These are phyloP conservation scores for Blastobotrys aristatus DNA, from an alignment of 1,139 yeast species.

Conservation along the genomic window DNA sequence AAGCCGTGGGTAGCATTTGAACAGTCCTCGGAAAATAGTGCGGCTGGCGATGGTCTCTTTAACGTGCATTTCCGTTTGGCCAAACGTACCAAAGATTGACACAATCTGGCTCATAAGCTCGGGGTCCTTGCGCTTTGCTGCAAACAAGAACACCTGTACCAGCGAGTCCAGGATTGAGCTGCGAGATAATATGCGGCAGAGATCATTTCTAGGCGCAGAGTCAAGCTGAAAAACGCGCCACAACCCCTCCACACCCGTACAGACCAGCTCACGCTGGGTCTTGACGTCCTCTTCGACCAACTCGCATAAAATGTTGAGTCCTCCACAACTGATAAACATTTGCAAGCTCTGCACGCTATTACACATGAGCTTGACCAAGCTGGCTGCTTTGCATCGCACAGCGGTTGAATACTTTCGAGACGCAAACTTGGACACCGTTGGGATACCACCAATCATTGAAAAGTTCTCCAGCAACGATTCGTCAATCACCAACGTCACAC, in stretches of 20 bases:
- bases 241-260: slow-evolving; percentile 44
- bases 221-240: slow-evolving; percentile 45
- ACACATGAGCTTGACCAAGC: slow-evolving; percentile 39
- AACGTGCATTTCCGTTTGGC: slow-evolving; percentile 35
- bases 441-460: slow-evolving; percentile 55
- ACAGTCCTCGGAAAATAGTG: slow-evolving; percentile 20
- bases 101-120: slow-evolving; percentile 22
- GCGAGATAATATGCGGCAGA: slow-evolving; percentile 44
- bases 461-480: slow-evolving; percentile 45
- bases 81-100: slow-evolving; percentile 30
- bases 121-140: background rate
- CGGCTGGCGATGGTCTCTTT: slow-evolving; percentile 26
- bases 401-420: slow-evolving; percentile 36
- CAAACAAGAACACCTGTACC: background rate
- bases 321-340: slow-evolving; percentile 55
- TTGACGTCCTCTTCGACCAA: slow-evolving; percentile 54
- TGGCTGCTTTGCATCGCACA: slow-evolving; percentile 44
- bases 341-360: slow-evolving; percentile 40
- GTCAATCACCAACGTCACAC: slow-evolving; percentile 41
- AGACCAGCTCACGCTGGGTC: slow-evolving; percentile 43
- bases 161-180: slow-evolving; percentile 11
- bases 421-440: slow-evolving; percentile 45
- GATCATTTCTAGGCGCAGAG: slow-evolving; percentile 44
- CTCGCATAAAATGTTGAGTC: slow-evolving; percentile 46
- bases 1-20: slow-evolving; percentile 22